A percentile compares a stretch with the other conserved stretches of the same genome.
phyloP scores from a whole-genome alignment of 164 flowering plant species.

The Tetracentron sinense region DNA sequence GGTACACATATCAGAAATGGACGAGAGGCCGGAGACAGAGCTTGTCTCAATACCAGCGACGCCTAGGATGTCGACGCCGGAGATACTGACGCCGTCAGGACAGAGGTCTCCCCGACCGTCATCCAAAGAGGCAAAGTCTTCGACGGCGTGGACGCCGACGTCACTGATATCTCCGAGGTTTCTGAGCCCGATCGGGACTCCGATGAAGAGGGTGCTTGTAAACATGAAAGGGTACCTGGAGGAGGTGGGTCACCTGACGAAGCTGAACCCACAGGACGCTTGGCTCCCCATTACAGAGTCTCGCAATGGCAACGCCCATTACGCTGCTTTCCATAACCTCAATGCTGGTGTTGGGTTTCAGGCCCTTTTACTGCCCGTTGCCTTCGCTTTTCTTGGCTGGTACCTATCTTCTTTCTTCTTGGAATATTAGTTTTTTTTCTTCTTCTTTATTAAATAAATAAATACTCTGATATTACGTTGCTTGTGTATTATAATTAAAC shows the following conservation, averaged over 20 bases:
- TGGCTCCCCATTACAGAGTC: conserved; percentile 99
- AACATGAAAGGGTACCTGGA: conserved; percentile 96
- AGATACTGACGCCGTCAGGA: conserved; percentile 80
- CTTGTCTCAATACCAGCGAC: conserved; percentile 93
- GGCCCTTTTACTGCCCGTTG: conserved; percentile 88
- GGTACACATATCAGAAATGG: conserved; percentile 31
- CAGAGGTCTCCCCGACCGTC: conserved; percentile 67
- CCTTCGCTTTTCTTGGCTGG: conserved; percentile 95
- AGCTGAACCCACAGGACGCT: conserved; percentile 96
- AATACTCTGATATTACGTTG: too few species aligned
- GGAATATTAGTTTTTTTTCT: background rate
- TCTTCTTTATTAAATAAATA: background rate
- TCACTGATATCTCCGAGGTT: conserved; percentile 93
- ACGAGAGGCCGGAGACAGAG: conserved; percentile 86
- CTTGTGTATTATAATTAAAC: too few species aligned
- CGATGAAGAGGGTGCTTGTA: conserved; percentile 87
- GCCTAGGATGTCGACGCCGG: conserved; percentile 84
- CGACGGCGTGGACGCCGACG: conserved; percentile 82
- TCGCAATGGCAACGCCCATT: conserved; percentile 94
- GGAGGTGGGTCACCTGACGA: conserved; percentile 92
- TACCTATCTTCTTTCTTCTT: conserved; percentile 16
- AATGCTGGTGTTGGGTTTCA: conserved; percentile 97
- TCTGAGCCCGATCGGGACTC: conserved; percentile 92
- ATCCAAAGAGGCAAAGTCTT: conserved; percentile 35
- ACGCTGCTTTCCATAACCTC: conserved; percentile 95